Percentiles rank a stretch among this genome's conserved stretches.
Evolutionary conservation across 2,329 filamentous ascomycete genomes (phyloP).

Genomic region (Nothopassalora personata): DNA sequence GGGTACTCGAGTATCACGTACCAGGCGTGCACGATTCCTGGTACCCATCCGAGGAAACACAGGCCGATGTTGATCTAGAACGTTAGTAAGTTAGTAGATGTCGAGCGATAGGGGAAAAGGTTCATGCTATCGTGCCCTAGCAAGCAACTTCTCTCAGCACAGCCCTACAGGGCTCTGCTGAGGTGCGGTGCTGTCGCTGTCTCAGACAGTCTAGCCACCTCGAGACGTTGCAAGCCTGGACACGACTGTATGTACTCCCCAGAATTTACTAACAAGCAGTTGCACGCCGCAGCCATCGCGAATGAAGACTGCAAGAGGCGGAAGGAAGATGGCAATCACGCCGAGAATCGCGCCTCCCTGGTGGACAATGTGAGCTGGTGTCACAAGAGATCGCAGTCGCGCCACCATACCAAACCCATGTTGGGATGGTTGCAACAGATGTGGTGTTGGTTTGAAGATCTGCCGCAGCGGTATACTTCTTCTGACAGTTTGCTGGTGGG

Average conservation of each 20-base stretch:
- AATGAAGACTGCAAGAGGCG: slow-evolving; percentile 82
- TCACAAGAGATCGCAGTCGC: background rate
- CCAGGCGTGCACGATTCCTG: slow-evolving; percentile 46
- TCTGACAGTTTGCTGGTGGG: background rate
- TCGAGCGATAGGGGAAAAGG: too few species aligned
- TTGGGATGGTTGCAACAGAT: background rate
- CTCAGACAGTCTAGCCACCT: too few species aligned
- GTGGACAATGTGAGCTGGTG: background rate
- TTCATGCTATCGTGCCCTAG: too few species aligned
- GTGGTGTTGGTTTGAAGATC: background rate
- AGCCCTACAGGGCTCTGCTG: too few species aligned
- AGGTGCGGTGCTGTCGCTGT: too few species aligned
- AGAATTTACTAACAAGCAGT: slow-evolving; percentile 47
- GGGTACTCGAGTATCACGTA: background rate
- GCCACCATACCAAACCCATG: background rate
- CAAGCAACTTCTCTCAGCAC: too few species aligned
- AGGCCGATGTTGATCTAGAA: slow-evolving; percentile 72
- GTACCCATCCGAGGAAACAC: slow-evolving; percentile 62
- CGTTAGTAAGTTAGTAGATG: too few species aligned
- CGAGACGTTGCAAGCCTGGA: too few species aligned
- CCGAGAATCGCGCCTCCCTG: background rate
- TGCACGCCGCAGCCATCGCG: slow-evolving; percentile 79
- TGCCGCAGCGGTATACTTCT: background rate
- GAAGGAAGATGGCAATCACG: slow-evolving; percentile 32
- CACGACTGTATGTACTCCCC: too few species aligned